Conservation (phyloP, 1,284 basidiomycete species). For the Volvariella volvacea region DNA sequence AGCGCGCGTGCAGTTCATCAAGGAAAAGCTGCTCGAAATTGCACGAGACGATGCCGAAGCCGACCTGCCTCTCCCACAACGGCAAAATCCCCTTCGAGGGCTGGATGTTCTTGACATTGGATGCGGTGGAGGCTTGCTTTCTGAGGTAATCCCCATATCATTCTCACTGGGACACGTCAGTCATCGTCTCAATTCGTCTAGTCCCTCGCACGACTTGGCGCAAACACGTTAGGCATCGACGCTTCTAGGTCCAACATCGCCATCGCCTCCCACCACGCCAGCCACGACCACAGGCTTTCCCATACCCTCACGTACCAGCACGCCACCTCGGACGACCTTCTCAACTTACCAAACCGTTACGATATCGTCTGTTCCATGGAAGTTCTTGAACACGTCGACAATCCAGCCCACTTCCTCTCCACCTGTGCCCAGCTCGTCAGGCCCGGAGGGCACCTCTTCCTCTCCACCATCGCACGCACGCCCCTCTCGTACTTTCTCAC, state of each 20-base stretch:
- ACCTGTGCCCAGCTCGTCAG: conserved; percentile 82
- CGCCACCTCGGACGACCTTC: conserved; percentile 71
- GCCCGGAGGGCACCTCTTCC: conserved; percentile 93
- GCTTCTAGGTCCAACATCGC: conserved; percentile 84
- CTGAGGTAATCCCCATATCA: conserved; percentile 55
- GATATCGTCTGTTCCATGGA: conserved; percentile 98
- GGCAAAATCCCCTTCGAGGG: conserved; percentile 28
- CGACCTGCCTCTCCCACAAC: conserved; percentile 22
- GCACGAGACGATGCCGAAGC: conserved; percentile 46
- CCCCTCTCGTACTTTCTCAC: conserved; percentile 87
- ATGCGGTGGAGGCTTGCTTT: conserved; percentile 92
- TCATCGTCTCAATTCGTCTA: conserved; percentile 21
- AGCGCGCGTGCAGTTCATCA: conserved; percentile 78
- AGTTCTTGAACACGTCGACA: conserved; percentile 95
- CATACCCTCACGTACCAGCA: conserved; percentile 58
- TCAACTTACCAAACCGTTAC: conserved; percentile 58
- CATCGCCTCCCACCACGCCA: conserved; percentile 82
- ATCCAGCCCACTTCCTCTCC: conserved; percentile 79
- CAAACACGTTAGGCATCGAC: conserved; percentile 83
- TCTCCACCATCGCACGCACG: conserved; percentile 96
- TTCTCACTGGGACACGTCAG: conserved; percentile 3
- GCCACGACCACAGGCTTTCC: conserved; percentile 62
- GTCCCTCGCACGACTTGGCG: conserved; percentile 87
- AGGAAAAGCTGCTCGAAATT: conserved; percentile 68
- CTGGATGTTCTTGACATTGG: conserved; percentile 81